Evolutionary conservation across 345 rosid species (phyloP), one percentile per base, ranked within the genome.

Genomic region (Melaleuca alternifolia): DNA sequence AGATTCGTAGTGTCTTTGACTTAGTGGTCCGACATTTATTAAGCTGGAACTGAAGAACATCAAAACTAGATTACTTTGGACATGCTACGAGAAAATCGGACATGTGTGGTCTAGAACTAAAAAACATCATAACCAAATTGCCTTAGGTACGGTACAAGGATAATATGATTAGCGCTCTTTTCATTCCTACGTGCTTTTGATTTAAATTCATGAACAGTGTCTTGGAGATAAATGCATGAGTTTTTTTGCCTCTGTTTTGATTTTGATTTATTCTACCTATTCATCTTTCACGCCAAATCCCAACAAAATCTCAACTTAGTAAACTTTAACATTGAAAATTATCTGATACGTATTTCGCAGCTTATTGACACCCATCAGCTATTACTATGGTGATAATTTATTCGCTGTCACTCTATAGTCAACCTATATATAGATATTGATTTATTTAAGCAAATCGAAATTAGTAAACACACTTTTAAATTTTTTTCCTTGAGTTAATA

Each of bases 1-100:
- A 1, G 30, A 57, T 0, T 2, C 3, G 62, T 57, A 28, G 15
- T 57, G 0, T 24, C 11, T 57, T 0, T 11, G 0, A 2, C 24
- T 14, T 26, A 57, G 62, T 24, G 2, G 0, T 24, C 0, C 5
- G 3, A 57, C 0, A 57, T 26, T 57, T 57, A 11, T 57, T 15
- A 3, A 1, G 0, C 1, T 5, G 11, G 0, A 57, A 57, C 11
- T 5, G 30, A 57, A 57, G 30, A 24, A 5, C n/a, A 57, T 57
- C 4, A 11, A 0, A 57, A 57, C 30, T 3, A 0, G 1, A 2
- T 11, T 26, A 57, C 62, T 57, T 57, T 57, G 26, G 7, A 28
- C 62, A 57, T 2, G n/a, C 15, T 11, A 57, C 2, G 30, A 57
- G 1, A 6, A 57, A 11, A 26, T 57, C 62, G 5, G 1, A 26